Base-by-base conservation (phyloP, 306 rosid genomes). In the Adenanthera pavonina region DNA sequence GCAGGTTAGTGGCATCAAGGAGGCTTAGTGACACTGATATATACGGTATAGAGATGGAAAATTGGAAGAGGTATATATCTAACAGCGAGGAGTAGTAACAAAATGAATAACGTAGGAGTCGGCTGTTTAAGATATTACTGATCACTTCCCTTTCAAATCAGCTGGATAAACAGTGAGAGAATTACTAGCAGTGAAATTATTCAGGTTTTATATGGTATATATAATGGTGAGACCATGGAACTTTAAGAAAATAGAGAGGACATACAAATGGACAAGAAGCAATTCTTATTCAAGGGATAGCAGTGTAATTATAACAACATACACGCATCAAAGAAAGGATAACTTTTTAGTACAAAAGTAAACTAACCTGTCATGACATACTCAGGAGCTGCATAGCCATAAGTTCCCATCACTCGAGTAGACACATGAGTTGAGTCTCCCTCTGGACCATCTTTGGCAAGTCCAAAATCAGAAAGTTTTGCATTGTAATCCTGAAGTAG, bases 401-500 rank as follows among this genome's bases (percentile, higher is more conserved):
- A 75, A 3, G 97, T 89, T 73, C 94, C 92, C 85, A 89, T 76
- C 8, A 91, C 90, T 62, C 84, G 60, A 35, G 94, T 93, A 36
- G 97, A 87, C 2, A 89, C 88, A 54, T 88, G 96, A 33, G 89
- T 89, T n/a, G 25, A 64, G 35, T 85, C 92, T 15, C 92, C 96
- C 34, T 69, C 80, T 0, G 92, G 95, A 68, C 88, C 95, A 79
- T 92, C 94, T 78, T 69, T 88, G 0, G 92, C 94, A 0, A 92
- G 87, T 3, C 96, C 94, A 43, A 91, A 93, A 76, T 93, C 97
- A 13, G 89, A 89, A 70, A 93, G 97, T 71, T 87, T 93, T 54
- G 91, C 89, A 69, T 86, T 88, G 68, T 69, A 93, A 0, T 91
- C 87, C 97, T 91, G 82, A 44, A 80, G 83, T 59, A 49, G 46